Evolutionary conservation across 768 basidiomycete species (phyloP), one percentile per base, ranked within the genome.

Genomic region (Rhizopogon salebrosus): DNA sequence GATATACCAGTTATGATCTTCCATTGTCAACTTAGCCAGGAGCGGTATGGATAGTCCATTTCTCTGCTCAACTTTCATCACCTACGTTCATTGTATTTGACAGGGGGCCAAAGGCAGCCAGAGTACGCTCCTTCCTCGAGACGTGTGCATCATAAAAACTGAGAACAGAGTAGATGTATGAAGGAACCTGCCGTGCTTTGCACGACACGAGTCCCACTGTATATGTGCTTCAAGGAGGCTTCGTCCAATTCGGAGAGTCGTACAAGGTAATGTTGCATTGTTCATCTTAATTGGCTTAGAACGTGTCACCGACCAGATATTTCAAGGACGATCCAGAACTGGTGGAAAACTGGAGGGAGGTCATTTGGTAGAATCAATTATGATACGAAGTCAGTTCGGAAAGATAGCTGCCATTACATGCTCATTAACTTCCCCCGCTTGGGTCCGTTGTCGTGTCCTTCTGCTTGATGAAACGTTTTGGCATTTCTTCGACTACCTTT

Each of bases 61-160:
- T 14, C 52, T 53, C n/a, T 37, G 46, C 16, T 27, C 14, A 23
- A 16, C n/a, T 9, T 40, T 48, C 31, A 29, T 43, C 27, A 24
- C 24, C 36, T 26, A 41, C 34, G 52, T 48, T 56, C 14, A 62
- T 53, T 26, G 57, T 27, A 31, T 38, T 22, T 48, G 41, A 23
- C 54, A 90, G 89, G 40, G 90, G 90, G 16, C 91, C 90, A 0
- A 83, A 82, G 61, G 86, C 90, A 51, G 90, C 89, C 36, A 72
- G 79, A 56, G 91, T 91, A 66, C 34, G 76, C 62, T 26, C 22
- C 29, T 56, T 29, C 24, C 39, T 22, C 23, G 7, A 53, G 20
- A 4, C 14, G 7, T 7, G 11, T 3, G 4, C 10, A 38, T 48
- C 10, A 26, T 18, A 49, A n/a, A 27, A 29, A 10, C 13, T 48